These are phyloP conservation scores for Xylaria sp. DNA, from an alignment of 2,329 filamentous ascomycete species.

Conservation along the genomic window DNA sequence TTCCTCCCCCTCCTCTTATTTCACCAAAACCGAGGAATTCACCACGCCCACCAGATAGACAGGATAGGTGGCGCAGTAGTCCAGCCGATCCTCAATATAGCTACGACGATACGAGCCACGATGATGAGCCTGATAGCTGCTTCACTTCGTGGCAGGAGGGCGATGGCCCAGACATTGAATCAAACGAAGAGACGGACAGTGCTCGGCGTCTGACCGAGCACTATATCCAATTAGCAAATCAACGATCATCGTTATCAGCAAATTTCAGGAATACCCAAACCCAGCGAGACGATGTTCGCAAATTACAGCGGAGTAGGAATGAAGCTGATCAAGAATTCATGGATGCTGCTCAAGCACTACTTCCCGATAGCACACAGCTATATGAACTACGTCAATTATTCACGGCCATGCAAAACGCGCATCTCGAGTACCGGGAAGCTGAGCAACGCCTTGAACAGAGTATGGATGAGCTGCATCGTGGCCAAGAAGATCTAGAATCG, in stretches of 20 bases:
- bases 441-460: constrained; percentile 47
- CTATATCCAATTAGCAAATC: constrained; percentile 38
- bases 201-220: constrained; percentile 39
- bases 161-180: constrained; percentile 21
- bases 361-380: constrained; percentile 39
- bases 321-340: constrained; percentile 46
- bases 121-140: constrained; percentile 14
- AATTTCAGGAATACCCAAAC: constrained; percentile 40
- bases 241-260: constrained; percentile 39
- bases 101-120: constrained; percentile 21
- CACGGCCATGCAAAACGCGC: constrained; percentile 41
- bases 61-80: constrained; percentile 1
- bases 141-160: constrained; percentile 26
- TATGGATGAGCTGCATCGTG: constrained; percentile 46
- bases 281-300: constrained; percentile 40
- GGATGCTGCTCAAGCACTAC: constrained; percentile 42
- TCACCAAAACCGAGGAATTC: constrained; percentile 5
- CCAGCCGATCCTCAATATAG: background rate
- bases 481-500: constrained; percentile 40
- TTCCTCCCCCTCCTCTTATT: constrained; percentile 13
- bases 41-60: background rate
- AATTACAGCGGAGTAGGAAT: constrained; percentile 43
- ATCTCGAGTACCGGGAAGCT: constrained; percentile 41
- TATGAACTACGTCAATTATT: constrained; percentile 44
- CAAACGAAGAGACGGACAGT: constrained; percentile 19